phyloP scores from a whole-genome alignment of 805 yeast species.

The Schwanniomyces polymorphus region DNA sequence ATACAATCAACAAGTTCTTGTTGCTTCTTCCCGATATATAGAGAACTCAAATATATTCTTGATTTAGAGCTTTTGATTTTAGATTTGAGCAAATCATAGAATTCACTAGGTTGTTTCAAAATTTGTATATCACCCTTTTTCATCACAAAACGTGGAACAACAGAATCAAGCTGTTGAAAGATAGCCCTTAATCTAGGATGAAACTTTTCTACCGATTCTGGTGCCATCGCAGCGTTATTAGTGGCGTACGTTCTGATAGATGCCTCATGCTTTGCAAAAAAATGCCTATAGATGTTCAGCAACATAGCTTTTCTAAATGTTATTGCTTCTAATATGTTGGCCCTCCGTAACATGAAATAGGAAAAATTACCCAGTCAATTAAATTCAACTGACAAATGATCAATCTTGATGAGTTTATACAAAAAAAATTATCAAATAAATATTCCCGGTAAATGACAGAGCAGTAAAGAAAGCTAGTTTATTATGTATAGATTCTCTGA shows the following conservation, averaged over 20 bases:
- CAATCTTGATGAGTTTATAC: neutral
- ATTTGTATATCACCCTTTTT: constrained; percentile 58
- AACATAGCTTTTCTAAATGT: constrained; percentile 14
- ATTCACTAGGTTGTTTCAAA: constrained; percentile 65
- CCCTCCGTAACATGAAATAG: constrained; percentile 3
- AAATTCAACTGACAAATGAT: neutral
- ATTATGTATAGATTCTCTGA: neutral
- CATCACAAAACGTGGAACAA: constrained; percentile 69
- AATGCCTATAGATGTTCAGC: constrained; percentile 24
- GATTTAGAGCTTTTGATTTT: constrained; percentile 63
- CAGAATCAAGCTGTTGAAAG: constrained; percentile 54
- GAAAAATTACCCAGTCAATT: neutral
- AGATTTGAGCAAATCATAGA: constrained; percentile 61
- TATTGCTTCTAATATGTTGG: neutral
- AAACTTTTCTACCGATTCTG: constrained; percentile 24
- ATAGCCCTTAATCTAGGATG: constrained; percentile 46
- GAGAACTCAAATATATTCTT: constrained; percentile 77
- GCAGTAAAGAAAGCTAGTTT: neutral
- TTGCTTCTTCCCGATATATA: constrained; percentile 84
- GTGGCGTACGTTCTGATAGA: constrained; percentile 21
- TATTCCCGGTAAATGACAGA: neutral
- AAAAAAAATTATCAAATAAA: neutral
- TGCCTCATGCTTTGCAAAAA: constrained; percentile 12
- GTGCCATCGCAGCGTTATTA: constrained; percentile 21
- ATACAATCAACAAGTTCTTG: constrained; percentile 69